A percentile compares a stretch with the other conserved stretches of the same genome.
Evolutionary conservation across 768 basidiomycete species (phyloP).

Genomic region (Amanita rubescens): DNA sequence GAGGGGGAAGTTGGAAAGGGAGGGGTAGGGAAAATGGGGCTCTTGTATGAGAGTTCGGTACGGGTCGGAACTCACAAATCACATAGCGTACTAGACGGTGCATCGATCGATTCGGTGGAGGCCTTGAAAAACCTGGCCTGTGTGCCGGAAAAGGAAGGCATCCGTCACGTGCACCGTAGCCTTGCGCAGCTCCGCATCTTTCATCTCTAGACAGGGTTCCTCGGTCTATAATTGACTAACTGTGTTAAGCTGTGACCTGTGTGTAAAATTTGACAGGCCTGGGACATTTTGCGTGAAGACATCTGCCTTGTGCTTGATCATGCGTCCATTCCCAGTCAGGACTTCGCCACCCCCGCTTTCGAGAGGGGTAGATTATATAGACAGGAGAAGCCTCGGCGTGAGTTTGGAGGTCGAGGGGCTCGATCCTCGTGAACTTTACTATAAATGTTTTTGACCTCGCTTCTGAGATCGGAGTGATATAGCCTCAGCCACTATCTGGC

Average conservation of each 20-base stretch:
- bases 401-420: not conserved
- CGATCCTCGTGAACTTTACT: not conserved
- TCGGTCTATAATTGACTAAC: not conserved
- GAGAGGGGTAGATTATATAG: not conserved
- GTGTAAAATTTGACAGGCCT: slow-evolving; percentile 2
- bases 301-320: no score
- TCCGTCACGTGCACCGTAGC: slow-evolving; percentile 12
- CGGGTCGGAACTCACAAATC: slow-evolving; percentile 14
- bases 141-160: slow-evolving; percentile 26
- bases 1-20: slow-evolving; percentile 7
- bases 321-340: not conserved
- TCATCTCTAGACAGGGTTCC: no score
- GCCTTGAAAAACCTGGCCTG: slow-evolving; percentile 20
- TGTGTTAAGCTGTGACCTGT: not conserved
- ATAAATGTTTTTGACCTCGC: not conserved
- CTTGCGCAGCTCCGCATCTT: not conserved
- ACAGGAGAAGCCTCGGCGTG: not conserved
- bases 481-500: not conserved
- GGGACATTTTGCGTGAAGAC: no score
- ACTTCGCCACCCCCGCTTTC: not conserved
- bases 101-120: slow-evolving; percentile 30
- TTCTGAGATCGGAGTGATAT: no score
- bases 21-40: slow-evolving; percentile 4
- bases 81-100: not conserved
- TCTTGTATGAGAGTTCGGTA: slow-evolving; percentile 16